Base-by-base conservation (phyloP, 2,329 filamentous ascomycete species). In the Fusarium continuum region DNA sequence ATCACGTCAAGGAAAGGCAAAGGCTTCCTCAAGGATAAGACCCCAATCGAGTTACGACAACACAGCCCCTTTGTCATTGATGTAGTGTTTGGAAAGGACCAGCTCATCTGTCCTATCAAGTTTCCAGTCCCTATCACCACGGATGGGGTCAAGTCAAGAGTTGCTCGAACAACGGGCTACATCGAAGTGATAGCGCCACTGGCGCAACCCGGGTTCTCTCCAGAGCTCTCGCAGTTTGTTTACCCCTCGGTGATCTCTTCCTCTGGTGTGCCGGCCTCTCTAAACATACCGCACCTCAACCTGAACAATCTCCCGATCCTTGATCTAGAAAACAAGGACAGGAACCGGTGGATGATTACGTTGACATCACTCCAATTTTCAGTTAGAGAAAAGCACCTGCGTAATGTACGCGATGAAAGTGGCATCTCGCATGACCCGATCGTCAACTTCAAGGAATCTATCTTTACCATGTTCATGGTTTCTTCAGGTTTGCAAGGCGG, bases 401-500 rank as follows among this genome's bases (percentile, higher is more conserved):
- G 80, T 4, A 70, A 76, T 1, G 53, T 64, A 3, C 50, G 64
- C 5, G 54, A 70, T 14, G 55, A 56, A 2, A 63, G 54, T 17
- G 61, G 63, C n/a, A 64, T 75, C 14, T 56, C 72, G 6, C 34
- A 70, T 1, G 73, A 78, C 4, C 52, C 71, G 4, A 75, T 80
- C 0, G 66, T 80, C 45, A 79, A 81, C 64, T 79, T 84, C 69
- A 83, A 83, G 58, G 79, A 83, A 55, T 79, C 80, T 0, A 48
- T 84, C 10, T 79, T 80, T 54, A 77, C 77, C 28, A 78, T 84
- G 67, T 80, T 82, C 62, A 80, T 79, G 77, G 55, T 80, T 20
- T 68, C 76, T 4, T 76, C 80, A 1, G 81, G 82, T 3, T 70
- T 82, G 5, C 79, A 82, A 36, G 80, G 78, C 6, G 75, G 74